phyloP scores from a whole-genome alignment of 345 rosid species.

The Populus alba region DNA sequence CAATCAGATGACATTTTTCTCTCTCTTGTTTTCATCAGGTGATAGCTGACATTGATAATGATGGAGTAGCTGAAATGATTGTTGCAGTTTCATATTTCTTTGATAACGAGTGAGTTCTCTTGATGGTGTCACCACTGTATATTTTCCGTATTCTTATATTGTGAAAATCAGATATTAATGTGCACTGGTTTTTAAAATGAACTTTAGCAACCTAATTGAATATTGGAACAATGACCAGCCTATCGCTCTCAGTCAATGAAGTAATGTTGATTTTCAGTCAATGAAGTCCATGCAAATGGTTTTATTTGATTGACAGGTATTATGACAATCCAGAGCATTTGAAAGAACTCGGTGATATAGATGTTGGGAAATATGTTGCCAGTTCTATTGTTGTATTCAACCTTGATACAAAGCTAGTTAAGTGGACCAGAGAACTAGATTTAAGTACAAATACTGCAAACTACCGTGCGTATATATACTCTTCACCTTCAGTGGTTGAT shows the following conservation, averaged over 20 bases:
- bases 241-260: background rate
- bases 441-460: constrained; percentile 67
- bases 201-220: background rate
- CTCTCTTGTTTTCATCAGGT: constrained; percentile 51
- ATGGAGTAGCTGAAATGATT: constrained; percentile 92
- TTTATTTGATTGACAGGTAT: constrained; percentile 50
- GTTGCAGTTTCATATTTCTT: constrained; percentile 95
- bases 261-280: background rate
- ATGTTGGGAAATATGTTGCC: constrained; percentile 86
- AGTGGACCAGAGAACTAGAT: constrained; percentile 84
- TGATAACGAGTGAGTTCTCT: constrained; percentile 82
- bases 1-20: constrained; percentile 2
- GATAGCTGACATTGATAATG: constrained; percentile 95
- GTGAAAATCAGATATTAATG: background rate
- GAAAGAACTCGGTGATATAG: constrained; percentile 84
- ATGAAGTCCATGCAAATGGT: background rate
- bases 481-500: constrained; percentile 94
- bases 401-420: constrained; percentile 97
- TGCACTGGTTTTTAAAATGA: background rate
- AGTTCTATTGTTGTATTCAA: constrained; percentile 86
- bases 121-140: constrained; percentile 10
- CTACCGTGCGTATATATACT: constrained; percentile 82
- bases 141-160: background rate
- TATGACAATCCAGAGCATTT: constrained; percentile 88
- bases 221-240: background rate